Evolutionary conservation across 139 green algal species (phyloP).

Genomic region (Chlamydomonas incerta): DNA sequence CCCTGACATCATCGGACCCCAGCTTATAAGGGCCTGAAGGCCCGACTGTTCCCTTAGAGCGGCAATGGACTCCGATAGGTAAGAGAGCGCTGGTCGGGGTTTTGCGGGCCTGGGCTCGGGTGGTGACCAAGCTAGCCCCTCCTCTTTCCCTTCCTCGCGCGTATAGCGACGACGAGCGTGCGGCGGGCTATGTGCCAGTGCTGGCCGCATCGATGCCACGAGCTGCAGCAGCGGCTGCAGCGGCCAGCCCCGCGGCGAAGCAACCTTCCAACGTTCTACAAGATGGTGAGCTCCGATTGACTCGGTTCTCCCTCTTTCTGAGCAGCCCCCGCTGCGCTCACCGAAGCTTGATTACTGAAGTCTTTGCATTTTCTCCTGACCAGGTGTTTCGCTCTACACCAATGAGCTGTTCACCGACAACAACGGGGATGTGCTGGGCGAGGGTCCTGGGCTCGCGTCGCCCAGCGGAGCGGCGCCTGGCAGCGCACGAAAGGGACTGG

Average conservation of each 20-base stretch:
- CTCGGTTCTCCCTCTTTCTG: no score
- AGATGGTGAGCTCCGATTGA: no score
- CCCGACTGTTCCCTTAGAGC: neutral
- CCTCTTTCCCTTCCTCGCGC: neutral
- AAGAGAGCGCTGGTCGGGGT: neutral
- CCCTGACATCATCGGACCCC: no score
- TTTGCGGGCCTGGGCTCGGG: no score
- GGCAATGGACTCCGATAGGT: constrained; percentile 31
- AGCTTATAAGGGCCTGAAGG: no score
- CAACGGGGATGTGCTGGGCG: constrained; percentile 49
- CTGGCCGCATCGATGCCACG: constrained; percentile 31
- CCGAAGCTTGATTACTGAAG: no score
- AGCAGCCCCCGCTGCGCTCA: no score
- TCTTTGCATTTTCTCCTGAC: no score
- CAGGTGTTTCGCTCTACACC: constrained; percentile 42
- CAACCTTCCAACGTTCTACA: no score
- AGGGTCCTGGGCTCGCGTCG: neutral
- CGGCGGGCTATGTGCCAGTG: constrained; percentile 42
- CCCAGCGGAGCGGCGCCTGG: constrained; percentile 26
- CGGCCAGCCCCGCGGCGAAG: no score
- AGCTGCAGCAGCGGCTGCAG: no score
- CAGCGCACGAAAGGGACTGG: constrained; percentile 34
- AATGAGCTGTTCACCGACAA: constrained; percentile 62
- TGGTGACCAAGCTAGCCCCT: neutral
- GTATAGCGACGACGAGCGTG: constrained; percentile 52